Conservation (phyloP, 352 stramenopile genomes). For the Blastocystis sp. region DNA sequence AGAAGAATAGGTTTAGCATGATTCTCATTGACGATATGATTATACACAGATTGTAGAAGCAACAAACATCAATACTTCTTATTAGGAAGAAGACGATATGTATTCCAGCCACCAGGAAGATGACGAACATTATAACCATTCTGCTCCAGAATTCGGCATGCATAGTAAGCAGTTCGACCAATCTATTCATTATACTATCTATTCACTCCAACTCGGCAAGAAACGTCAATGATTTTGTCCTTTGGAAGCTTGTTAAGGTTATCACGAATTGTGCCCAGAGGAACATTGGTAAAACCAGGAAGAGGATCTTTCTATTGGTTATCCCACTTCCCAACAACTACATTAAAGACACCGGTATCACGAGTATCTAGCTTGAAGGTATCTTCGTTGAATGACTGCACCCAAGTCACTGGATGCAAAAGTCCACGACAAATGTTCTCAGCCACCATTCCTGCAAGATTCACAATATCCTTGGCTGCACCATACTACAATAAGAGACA, state of each 20-base stretch:
- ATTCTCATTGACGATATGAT: no score
- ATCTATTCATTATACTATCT: slow-evolving; percentile 4
- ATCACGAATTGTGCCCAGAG: background rate
- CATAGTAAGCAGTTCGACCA: slow-evolving; percentile 46
- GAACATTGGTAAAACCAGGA: slow-evolving; percentile 39
- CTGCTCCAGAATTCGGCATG: slow-evolving; percentile 47
- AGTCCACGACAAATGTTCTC: slow-evolving; percentile 65
- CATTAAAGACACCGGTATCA: background rate
- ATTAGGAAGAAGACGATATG: slow-evolving; percentile 44
- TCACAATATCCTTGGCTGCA: slow-evolving; percentile 70
- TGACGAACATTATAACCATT: slow-evolving; percentile 34
- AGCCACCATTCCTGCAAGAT: slow-evolving; percentile 70
- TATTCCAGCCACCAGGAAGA: slow-evolving; percentile 32
- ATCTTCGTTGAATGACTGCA: slow-evolving; percentile 37
- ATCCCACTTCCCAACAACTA: background rate
- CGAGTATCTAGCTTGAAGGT: slow-evolving; percentile 30
- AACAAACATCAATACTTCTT: slow-evolving; percentile 40
- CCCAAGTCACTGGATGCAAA: background rate
- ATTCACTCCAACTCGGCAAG: slow-evolving; percentile 8
- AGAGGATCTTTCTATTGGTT: slow-evolving; percentile 5
- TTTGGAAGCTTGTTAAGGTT: slow-evolving; percentile 27
- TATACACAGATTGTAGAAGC: no score
- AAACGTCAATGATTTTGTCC: slow-evolving; percentile 49
- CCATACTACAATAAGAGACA: slow-evolving; percentile 63
- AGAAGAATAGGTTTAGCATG: background rate